phyloP scores from a whole-genome alignment of 805 yeast genomes.

The Groenewaldozyma tartarivorans region DNA sequence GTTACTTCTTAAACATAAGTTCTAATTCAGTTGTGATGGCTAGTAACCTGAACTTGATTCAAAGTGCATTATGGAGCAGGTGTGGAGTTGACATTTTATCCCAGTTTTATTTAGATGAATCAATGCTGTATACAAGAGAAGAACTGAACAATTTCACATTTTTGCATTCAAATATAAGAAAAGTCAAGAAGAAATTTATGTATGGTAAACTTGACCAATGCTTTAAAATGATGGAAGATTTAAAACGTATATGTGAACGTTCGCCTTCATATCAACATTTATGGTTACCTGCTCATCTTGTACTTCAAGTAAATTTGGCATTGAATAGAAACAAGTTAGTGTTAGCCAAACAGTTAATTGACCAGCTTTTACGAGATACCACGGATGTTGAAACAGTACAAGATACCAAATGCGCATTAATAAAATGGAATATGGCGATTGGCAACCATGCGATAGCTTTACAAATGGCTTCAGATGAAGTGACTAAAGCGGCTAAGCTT shows the following conservation, averaged over 20 bases:
- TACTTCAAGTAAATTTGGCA: conserved; percentile 7
- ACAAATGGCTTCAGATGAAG: conserved; percentile 35
- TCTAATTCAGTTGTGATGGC: conserved; percentile 7
- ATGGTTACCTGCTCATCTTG: conserved; percentile 11
- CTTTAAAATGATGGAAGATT: conserved; percentile 2
- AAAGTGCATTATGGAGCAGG: conserved; percentile 15
- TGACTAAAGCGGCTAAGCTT: conserved; percentile 35
- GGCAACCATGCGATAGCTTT: conserved; percentile 8
- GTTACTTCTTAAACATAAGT: conserved; percentile 10
- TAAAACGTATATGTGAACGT: conserved; percentile 3
- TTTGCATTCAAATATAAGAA: conserved; percentile 5
- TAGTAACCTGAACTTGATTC: conserved; percentile 2
- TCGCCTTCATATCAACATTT: conserved; percentile 11
- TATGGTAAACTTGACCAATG: conserved; percentile 6
- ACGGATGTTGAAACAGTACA: conserved; percentile 4
- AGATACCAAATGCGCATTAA: conserved; percentile 15
- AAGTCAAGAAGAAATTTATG: conserved; percentile 4
- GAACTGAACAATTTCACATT: conserved; percentile 2
- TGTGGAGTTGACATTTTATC: conserved; percentile 13
- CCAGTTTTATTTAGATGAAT: conserved; percentile 10
- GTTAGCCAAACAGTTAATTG: conserved; percentile 6
- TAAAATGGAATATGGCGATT: conserved; percentile 17
- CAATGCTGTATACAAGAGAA: not conserved
- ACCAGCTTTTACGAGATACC: conserved; percentile 3
- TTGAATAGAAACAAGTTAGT: conserved; percentile 7